Evolutionary conservation across 257 asterid species (phyloP).

Genomic region (Solanum dulcamara): DNA sequence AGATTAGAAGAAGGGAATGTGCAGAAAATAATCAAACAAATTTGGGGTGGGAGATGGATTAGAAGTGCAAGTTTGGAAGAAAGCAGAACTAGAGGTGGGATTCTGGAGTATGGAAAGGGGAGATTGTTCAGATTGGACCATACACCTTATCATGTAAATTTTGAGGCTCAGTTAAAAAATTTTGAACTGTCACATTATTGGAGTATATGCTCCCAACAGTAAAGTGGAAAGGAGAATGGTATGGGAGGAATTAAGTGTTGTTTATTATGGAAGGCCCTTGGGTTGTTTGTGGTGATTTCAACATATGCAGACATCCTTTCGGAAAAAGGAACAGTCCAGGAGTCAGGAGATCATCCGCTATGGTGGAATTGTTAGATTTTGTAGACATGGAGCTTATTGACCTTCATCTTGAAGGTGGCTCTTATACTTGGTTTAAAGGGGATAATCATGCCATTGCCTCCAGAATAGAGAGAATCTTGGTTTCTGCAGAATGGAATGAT

Average conservation of each 20-base stretch:
- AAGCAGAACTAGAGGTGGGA: neutral
- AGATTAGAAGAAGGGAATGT: neutral
- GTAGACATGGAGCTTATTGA: neutral
- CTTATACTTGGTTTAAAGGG: neutral
- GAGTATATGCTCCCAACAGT: neutral
- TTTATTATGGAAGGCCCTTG: neutral
- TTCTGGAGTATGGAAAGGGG: neutral
- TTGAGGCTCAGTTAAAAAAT: neutral
- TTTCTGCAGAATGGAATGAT: neutral
- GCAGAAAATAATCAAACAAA: neutral
- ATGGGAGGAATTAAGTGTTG: too few relatives aligned
- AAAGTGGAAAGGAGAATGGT: neutral
- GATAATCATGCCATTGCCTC: neutral
- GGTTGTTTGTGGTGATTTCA: neutral
- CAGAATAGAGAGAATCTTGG: neutral
- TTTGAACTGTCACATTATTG: neutral
- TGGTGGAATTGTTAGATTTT: neutral
- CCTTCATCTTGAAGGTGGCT: neutral
- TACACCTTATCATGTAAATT: neutral
- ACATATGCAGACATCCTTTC: neutral
- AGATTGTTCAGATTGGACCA: neutral
- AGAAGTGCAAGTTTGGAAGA: neutral
- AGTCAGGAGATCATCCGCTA: neutral
- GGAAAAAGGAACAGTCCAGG: neutral
- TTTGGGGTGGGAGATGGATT: neutral